A percentile compares a stretch with the other conserved stretches of the same genome.
These are phyloP conservation scores for Stentor coeruleus DNA, from an alignment of 73 alveolate species.

Conservation along the genomic window DNA sequence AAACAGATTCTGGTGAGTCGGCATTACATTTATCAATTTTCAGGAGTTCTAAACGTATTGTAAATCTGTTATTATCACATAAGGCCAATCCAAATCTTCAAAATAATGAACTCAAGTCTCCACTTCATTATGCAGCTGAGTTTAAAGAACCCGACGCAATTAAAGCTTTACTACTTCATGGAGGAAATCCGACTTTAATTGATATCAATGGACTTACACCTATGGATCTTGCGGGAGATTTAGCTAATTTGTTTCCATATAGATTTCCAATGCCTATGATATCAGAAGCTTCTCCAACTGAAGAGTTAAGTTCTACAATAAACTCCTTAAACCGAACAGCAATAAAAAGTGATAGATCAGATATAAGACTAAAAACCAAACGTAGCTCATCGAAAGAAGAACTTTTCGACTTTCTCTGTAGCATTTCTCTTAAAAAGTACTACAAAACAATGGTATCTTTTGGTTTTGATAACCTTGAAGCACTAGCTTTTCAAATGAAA, in stretches of 20 bases:
- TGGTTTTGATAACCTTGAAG: neutral
- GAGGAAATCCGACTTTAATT: too few relatives aligned
- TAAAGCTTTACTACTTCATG: neutral
- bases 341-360: too few relatives aligned
- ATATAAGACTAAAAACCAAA: neutral
- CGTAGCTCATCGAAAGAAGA: neutral
- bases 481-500: neutral
- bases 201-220: too few relatives aligned
- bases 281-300: too few relatives aligned
- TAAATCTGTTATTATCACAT: neutral
- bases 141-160: neutral
- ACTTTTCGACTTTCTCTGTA: neutral
- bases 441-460: neutral
- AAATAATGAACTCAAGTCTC: neutral
- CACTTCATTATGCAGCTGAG: neutral
- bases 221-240: too few relatives aligned
- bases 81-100: neutral
- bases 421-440: neutral
- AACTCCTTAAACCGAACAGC: too few relatives aligned
- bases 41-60: neutral
- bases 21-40: neutral
- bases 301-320: too few relatives aligned
- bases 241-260: too few relatives aligned
- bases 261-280: too few relatives aligned
- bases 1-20: neutral